Evolutionary conservation across 805 yeast genomes (phyloP).

Genomic region (Kluyveromyces aestuarii): DNA sequence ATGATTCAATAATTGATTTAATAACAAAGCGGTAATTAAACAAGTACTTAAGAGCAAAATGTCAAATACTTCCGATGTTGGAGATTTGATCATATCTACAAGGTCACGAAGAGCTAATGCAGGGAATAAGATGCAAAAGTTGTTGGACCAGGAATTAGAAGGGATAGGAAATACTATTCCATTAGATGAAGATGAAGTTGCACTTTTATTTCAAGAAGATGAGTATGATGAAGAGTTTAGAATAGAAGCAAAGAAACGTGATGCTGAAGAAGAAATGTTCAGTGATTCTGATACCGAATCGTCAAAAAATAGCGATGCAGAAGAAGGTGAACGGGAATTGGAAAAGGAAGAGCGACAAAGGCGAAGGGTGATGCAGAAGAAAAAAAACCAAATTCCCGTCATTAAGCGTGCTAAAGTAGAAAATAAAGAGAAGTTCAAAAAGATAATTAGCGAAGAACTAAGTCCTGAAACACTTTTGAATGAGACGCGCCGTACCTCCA

Average conservation of each 20-base stretch:
- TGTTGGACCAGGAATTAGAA: constrained; percentile 56
- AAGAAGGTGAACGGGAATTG: constrained; percentile 15
- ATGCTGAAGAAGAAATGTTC: constrained; percentile 25
- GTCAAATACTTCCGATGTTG: constrained; percentile 8
- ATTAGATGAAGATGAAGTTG: constrained; percentile 73
- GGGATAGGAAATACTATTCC: constrained; percentile 26
- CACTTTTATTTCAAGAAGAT: constrained; percentile 58
- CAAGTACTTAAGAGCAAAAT: background rate
- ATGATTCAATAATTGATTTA: too few species aligned
- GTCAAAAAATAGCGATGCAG: constrained; percentile 21
- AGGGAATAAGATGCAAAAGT: constrained; percentile 68
- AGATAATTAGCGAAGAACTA: constrained; percentile 25
- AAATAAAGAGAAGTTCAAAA: constrained; percentile 14
- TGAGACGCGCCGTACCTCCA: constrained; percentile 56
- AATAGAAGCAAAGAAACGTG: constrained; percentile 21
- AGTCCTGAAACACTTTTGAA: constrained; percentile 45
- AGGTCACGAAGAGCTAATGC: constrained; percentile 80
- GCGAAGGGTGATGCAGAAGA: constrained; percentile 6
- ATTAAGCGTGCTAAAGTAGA: constrained; percentile 15
- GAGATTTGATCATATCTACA: constrained; percentile 48
- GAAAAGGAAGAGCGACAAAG: constrained; percentile 7
- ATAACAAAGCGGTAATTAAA: too few species aligned
- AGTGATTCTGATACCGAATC: constrained; percentile 25
- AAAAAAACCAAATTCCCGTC: constrained; percentile 3
- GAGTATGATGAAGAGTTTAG: constrained; percentile 45